Evolutionary conservation across 2,329 filamentous ascomycete species (phyloP), one percentile per base, ranked within the genome.

Genomic region (Penicillium palitans): DNA sequence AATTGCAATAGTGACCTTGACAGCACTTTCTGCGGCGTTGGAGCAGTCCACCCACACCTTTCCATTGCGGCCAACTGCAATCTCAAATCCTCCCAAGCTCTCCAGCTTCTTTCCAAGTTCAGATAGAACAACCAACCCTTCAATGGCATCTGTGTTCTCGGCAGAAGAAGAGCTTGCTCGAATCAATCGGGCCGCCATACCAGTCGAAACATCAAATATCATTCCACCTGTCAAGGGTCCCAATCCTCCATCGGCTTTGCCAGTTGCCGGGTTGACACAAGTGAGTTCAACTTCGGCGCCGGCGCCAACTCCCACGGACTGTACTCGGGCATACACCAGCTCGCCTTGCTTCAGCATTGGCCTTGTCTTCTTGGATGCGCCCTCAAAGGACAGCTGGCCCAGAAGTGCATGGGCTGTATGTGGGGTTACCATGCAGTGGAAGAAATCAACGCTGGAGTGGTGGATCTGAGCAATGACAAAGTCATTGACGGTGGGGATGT

Each of bases 1-100:
- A 56, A 98, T 90, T 0, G 86, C 83, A 61, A 96, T 79, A 8
- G 92, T 88, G 33, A 86, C 87, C 76, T 84, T 89, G 39, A 88
- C 78, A 15, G 72, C 71, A 56, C 60, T 65, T 31, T 76, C 73
- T 61, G 81, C 89, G 29, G 89, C 90, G 57, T 76, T 75, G 6
- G 76, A 75, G 65, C 89, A 92, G 70, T 93, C 88, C 15, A 98
- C 90, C 92, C 95, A 98, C 24, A 98, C 84, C 73, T 86, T 88
- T 41, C 95, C 95, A 74, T 99, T 99, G 70, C 91, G 86, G 19
- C 95, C 95, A 9, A 96, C 90, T 0, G 93, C 93, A 59, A 96
- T 90, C 80, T 99, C 95, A 73, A 98, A 99, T 21, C 90, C 87
- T 21, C 78, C 78, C 2, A 72, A 65, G 42, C 70, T 70, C 59